These are phyloP conservation scores for Crucibulum laeve DNA, from an alignment of 768 basidiomycete species.

Conservation along the genomic window DNA sequence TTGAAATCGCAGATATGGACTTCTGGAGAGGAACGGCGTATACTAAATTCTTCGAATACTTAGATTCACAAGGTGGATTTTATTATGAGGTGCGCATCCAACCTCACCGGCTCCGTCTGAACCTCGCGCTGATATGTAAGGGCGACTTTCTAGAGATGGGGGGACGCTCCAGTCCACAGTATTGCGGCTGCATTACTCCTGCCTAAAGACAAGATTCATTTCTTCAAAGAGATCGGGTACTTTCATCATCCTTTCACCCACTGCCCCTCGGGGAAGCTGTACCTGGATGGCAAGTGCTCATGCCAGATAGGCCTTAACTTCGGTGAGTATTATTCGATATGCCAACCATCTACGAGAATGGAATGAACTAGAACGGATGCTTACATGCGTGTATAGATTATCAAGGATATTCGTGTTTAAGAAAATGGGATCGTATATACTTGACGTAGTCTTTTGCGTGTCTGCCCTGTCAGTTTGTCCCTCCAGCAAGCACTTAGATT, in stretches of 20 bases:
- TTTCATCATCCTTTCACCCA: slow-evolving; percentile 61
- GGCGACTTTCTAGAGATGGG: slow-evolving; percentile 42
- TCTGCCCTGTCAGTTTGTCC: too few species aligned
- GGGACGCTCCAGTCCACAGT: slow-evolving; percentile 66
- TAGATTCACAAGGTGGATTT: slow-evolving; percentile 62
- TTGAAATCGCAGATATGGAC: slow-evolving; percentile 1
- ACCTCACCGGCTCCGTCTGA: slow-evolving; percentile 33
- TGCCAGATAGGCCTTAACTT: slow-evolving; percentile 46
- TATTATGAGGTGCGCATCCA: slow-evolving; percentile 55
- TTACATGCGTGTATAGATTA: background rate
- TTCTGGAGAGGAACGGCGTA: slow-evolving; percentile 60
- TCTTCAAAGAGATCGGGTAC: slow-evolving; percentile 70
- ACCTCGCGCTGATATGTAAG: too few species aligned
- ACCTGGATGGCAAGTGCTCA: slow-evolving; percentile 45
- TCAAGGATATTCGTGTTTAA: background rate
- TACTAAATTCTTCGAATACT: slow-evolving; percentile 55
- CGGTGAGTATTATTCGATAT: background rate
- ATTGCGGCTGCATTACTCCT: slow-evolving; percentile 64
- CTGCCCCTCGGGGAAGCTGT: slow-evolving; percentile 37
- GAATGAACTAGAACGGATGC: too few species aligned
- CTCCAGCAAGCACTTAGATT: too few species aligned
- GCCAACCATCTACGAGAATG: background rate
- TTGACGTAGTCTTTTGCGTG: too few species aligned
- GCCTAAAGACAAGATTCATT: slow-evolving; percentile 58
- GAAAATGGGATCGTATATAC: background rate